Conservation (phyloP, 306 rosid species). For the Pterocarpus santalinus region DNA sequence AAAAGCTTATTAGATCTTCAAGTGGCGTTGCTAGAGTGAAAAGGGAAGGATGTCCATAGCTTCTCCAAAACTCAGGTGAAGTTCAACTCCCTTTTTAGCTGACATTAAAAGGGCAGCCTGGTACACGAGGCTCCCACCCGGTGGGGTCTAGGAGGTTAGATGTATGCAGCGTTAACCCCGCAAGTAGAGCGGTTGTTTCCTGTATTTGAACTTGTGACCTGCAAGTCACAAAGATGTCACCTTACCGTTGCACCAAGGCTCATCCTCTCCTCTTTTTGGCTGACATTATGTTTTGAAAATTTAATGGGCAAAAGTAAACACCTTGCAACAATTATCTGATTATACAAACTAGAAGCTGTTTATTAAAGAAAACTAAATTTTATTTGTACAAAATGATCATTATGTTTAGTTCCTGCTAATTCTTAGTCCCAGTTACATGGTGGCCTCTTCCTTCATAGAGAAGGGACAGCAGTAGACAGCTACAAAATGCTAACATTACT, state of each 20-base stretch:
- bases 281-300: conserved; percentile 36
- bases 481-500: neutral
- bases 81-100: conserved; percentile 19
- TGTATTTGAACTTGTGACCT: too few relatives aligned
- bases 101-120: neutral
- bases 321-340: conserved; percentile 27
- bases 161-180: too few relatives aligned
- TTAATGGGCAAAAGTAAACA: conserved; percentile 3
- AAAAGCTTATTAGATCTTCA: conserved; percentile 43
- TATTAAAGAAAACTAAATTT: conserved; percentile 24
- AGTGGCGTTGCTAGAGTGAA: conserved; percentile 38
- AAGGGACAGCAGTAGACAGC: neutral
- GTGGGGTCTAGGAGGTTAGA: too few relatives aligned
- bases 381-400: conserved; percentile 25
- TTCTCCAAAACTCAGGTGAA: conserved; percentile 55
- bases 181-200: too few relatives aligned
- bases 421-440: conserved; percentile 6
- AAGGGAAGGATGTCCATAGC: conserved; percentile 43
- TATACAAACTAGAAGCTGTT: conserved; percentile 29
- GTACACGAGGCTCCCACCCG: too few relatives aligned
- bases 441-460: conserved; percentile 6
- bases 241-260: too few relatives aligned
- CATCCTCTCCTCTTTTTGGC: neutral
- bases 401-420: conserved; percentile 4
- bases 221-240: too few relatives aligned